Evolutionary conservation across 345 rosid genomes (phyloP).

Genomic region (Pugionium cornutum): DNA sequence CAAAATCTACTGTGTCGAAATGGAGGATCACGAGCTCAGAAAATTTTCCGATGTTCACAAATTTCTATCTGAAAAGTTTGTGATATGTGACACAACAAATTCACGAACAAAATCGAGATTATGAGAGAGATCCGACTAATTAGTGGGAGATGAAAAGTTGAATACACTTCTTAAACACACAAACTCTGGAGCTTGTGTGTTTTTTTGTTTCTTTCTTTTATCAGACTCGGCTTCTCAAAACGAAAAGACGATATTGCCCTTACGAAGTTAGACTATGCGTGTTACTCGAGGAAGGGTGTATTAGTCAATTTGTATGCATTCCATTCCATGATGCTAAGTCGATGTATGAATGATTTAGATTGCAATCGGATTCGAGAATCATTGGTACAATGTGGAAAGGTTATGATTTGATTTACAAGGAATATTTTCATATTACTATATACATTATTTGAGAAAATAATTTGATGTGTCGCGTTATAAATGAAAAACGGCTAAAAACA

Average conservation of each 20-base stretch:
- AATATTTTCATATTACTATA: too few relatives aligned
- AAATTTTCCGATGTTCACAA: not conserved
- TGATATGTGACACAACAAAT: constrained; percentile 1
- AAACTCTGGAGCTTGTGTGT: not conserved
- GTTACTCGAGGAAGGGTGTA: not conserved
- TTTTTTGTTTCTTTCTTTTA: not conserved
- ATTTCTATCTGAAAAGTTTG: not conserved
- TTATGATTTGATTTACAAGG: constrained; percentile 1
- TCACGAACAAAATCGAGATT: not conserved
- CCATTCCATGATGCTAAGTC: constrained; percentile 4
- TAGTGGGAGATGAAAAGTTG: constrained; percentile 29
- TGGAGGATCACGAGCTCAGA: not conserved
- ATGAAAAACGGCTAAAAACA: too few relatives aligned
- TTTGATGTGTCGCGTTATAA: too few relatives aligned
- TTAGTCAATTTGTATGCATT: not conserved
- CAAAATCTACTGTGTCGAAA: constrained; percentile 14
- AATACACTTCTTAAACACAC: not conserved
- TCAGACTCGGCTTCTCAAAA: not conserved
- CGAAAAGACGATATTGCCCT: constrained; percentile 12
- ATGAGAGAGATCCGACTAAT: constrained; percentile 12
- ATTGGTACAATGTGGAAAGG: constrained; percentile 7
- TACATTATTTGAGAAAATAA: too few relatives aligned
- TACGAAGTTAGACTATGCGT: not conserved
- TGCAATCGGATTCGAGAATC: not conserved
- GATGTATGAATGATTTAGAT: constrained; percentile 2